Evolutionary conservation across 2,329 filamentous ascomycete genomes (phyloP).

Genomic region (Beauveria asiatica): DNA sequence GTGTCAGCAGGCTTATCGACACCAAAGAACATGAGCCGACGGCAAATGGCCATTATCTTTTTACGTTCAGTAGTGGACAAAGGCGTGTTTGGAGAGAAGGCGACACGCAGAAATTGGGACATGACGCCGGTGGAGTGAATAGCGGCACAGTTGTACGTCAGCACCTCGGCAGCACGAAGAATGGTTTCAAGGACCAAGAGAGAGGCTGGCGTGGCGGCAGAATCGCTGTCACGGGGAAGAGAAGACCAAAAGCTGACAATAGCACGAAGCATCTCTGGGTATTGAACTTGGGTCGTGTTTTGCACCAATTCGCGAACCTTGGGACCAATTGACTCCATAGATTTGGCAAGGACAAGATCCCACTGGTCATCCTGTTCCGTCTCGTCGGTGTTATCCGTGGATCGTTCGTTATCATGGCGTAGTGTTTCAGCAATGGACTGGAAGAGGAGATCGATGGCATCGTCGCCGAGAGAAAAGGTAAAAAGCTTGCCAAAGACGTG

Average conservation of each 20-base stretch:
- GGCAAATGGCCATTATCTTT: conserved; percentile 58
- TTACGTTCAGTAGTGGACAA: conserved; percentile 48
- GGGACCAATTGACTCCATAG: conserved; percentile 28
- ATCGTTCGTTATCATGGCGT: conserved; percentile 22
- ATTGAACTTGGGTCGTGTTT: conserved; percentile 44
- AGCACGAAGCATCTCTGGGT: conserved; percentile 54
- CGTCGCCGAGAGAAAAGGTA: conserved; percentile 71
- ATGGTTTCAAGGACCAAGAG: conserved; percentile 60
- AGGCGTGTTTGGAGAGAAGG: conserved; percentile 44
- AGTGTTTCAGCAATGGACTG: conserved; percentile 35
- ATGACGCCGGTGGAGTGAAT: conserved; percentile 66
- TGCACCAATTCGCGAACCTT: conserved; percentile 41
- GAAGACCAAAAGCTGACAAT: conserved; percentile 57
- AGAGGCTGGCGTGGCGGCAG: conserved; percentile 43
- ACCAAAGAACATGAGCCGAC: conserved; percentile 63
- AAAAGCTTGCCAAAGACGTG: conserved; percentile 78
- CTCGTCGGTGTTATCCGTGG: conserved; percentile 21
- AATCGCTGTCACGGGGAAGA: conserved; percentile 40
- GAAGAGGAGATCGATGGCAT: conserved; percentile 63
- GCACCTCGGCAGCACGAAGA: conserved; percentile 47
- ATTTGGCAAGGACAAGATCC: conserved; percentile 29
- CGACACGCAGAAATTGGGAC: conserved; percentile 54
- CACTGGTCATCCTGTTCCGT: conserved; percentile 29
- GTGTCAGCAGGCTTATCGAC: conserved; percentile 76
- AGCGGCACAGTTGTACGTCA: conserved; percentile 59